Percentiles rank a stretch among this genome's conserved stretches.
Conservation (phyloP, 441 rosid species). For the Gossypium davidsonii region DNA sequence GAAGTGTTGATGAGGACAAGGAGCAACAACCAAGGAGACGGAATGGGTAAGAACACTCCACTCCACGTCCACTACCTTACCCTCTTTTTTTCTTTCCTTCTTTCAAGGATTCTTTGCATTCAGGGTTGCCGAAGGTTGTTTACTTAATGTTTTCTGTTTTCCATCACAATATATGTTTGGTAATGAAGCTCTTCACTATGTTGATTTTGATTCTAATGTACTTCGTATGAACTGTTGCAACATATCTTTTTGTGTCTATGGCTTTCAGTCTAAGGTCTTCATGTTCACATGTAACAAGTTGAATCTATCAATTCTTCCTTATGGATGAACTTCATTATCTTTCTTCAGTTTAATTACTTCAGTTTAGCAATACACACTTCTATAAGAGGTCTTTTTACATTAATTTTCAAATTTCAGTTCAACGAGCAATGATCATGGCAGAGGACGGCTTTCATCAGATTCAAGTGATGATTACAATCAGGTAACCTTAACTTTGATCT, state of each 20-base stretch:
- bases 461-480: conserved; percentile 38
- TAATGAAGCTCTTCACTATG: not conserved
- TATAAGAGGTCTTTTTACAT: not conserved
- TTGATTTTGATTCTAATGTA: conserved; percentile 5
- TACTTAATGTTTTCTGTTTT: not conserved
- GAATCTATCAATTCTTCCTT: not conserved
- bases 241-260: not conserved
- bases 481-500: conserved; percentile 30
- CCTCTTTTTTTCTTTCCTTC: not conserved
- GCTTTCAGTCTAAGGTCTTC: not conserved
- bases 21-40: conserved; percentile 34
- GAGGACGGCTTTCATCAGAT: conserved; percentile 50
- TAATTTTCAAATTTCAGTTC: conserved; percentile 34
- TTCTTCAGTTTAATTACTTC: not conserved
- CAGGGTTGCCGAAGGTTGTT: not conserved
- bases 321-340: not conserved
- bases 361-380: not conserved
- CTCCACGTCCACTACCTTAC: not conserved
- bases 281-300: not conserved
- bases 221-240: conserved; percentile 1
- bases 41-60: conserved; percentile 36
- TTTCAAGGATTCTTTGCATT: not conserved
- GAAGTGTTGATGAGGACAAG: conserved; percentile 29
- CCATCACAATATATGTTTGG: conserved; percentile 1
- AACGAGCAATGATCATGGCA: conserved; percentile 29